A percentile compares a stretch with the other conserved stretches of the same genome.
These are phyloP conservation scores for Barnettozyma sp. DNA, from an alignment of 805 yeast species.

Conservation along the genomic window DNA sequence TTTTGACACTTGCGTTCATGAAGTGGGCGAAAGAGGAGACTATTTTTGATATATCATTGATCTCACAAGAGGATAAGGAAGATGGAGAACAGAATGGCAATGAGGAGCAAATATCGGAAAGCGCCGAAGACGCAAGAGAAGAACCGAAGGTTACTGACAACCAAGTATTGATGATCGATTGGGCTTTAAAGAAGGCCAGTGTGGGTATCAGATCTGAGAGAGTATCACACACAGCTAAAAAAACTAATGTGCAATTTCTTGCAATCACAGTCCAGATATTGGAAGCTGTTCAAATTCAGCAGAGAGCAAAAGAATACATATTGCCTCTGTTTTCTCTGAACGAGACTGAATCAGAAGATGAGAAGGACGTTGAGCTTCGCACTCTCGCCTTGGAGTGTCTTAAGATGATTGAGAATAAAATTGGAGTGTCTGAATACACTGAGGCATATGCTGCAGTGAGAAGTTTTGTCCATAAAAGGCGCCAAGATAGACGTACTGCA, in stretches of 20 bases:
- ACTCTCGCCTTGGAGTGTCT: slow-evolving; percentile 58
- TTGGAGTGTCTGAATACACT: slow-evolving; percentile 69
- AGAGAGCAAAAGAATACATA: slow-evolving; percentile 43
- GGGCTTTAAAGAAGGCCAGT: slow-evolving; percentile 58
- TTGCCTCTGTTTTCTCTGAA: slow-evolving; percentile 45
- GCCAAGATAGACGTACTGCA: slow-evolving; percentile 70
- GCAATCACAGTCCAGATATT: slow-evolving; percentile 58
- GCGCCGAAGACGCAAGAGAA: too few species aligned
- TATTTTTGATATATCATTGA: slow-evolving; percentile 25
- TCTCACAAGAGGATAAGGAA: background rate
- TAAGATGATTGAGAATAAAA: slow-evolving; percentile 54
- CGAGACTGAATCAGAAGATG: slow-evolving; percentile 38
- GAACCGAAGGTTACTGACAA: too few species aligned
- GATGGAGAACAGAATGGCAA: slow-evolving; percentile 21
- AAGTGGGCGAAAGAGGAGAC: slow-evolving; percentile 47
- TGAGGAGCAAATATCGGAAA: too few species aligned
- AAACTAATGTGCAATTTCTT: slow-evolving; percentile 58
- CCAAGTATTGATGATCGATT: slow-evolving; percentile 40
- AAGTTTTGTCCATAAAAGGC: slow-evolving; percentile 48
- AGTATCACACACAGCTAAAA: slow-evolving; percentile 51
- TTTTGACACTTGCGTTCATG: slow-evolving; percentile 52
- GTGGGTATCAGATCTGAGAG: slow-evolving; percentile 62
- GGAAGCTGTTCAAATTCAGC: slow-evolving; percentile 33
- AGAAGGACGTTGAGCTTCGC: slow-evolving; percentile 45
- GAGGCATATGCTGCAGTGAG: slow-evolving; percentile 56